Base-by-base conservation (phyloP, 2,329 filamentous ascomycete species). In the Aspergillus quadrilineatus region DNA sequence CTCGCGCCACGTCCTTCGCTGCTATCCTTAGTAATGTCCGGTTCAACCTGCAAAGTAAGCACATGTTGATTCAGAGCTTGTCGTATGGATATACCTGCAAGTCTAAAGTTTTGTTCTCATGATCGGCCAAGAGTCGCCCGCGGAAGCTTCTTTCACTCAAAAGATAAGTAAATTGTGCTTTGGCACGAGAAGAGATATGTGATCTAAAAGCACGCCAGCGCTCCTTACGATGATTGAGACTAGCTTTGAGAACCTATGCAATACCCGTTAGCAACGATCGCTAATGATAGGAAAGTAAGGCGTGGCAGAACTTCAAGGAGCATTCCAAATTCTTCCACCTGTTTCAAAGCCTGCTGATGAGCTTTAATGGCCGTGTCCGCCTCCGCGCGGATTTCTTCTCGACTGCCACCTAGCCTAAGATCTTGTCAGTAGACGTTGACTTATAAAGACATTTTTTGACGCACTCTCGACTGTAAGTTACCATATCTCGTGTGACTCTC, bases 141-240 rank as follows among this genome's bases (percentile, higher is more conserved):
- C 92, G 86, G 75, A 96, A 99, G 22, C 89, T 88, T 66, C 94
- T 87, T 74, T 97, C 92, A 67, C 87, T 90, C 56, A 99, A 84
- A 12, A 97, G 82, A 68, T 94, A 95, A 51, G 85, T 88, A 74
- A 99, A 99, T 59, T 90, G 90, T 52, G 89, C 87, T 49, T 91
- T 87, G 45, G 94, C 90, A 54, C 89, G 85, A n/a, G 88, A 85
- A 37, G 92, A 93, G 66, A 99, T 97, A 64, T 87, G 85, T 28
- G 86, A 83, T 66, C 93, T 89, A 74, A 99, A 97, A 50, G 83
- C 80, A 55, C 85, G 81, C 89, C 92, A 99, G 64, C 91, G 86
- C 29, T 81, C 77, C 55, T 89, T 82, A 14, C 94, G 89, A 55
- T 88, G 78, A 8, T 78, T 75, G 41, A 96, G 83, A 0, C 91